phyloP scores from a whole-genome alignment of 805 yeast species.

The Candida nemodendra region DNA sequence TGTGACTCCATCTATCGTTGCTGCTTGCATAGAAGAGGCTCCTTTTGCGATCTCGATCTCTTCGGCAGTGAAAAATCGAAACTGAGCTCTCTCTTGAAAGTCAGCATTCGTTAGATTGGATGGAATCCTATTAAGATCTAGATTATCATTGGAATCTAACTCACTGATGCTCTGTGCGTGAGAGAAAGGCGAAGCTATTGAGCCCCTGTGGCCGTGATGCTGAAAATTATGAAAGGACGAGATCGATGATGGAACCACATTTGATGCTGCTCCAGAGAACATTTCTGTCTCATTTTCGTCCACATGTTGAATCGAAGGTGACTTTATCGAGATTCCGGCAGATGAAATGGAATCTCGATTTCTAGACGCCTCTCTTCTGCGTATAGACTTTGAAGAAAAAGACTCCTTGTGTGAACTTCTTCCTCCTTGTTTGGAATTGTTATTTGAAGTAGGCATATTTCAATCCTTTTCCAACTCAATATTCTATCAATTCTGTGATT shows the following conservation, averaged over 20 bases:
- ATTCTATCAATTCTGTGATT: no score
- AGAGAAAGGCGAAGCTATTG: slow-evolving; percentile 3
- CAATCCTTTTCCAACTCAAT: slow-evolving; percentile 21
- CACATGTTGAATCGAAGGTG: slow-evolving; percentile 19
- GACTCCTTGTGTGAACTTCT: slow-evolving; percentile 5
- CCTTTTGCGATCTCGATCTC: slow-evolving; percentile 89
- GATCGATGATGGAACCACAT: slow-evolving; percentile 73
- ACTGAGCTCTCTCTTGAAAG: slow-evolving; percentile 42
- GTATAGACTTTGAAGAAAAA: slow-evolving; percentile 5
- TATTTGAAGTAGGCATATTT: not conserved
- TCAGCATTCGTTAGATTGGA: slow-evolving; percentile 39
- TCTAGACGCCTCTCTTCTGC: slow-evolving; percentile 27
- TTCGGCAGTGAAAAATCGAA: slow-evolving; percentile 79
- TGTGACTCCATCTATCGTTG: slow-evolving; percentile 33
- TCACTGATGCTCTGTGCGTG: slow-evolving; percentile 6
- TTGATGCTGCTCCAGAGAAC: slow-evolving; percentile 76
- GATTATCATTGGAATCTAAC: slow-evolving; percentile 20
- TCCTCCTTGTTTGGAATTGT: slow-evolving; percentile 12
- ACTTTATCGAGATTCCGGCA: slow-evolving; percentile 9
- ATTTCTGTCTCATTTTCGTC: slow-evolving; percentile 70
- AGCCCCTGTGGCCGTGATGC: slow-evolving; percentile 3
- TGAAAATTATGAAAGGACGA: slow-evolving; percentile 58
- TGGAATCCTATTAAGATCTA: slow-evolving; percentile 35
- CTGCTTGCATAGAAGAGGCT: slow-evolving; percentile 62
- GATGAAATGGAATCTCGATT: slow-evolving; percentile 33